These are phyloP conservation scores for Orbilia quercus DNA, from an alignment of 2,329 filamentous ascomycete genomes.

Conservation along the genomic window DNA sequence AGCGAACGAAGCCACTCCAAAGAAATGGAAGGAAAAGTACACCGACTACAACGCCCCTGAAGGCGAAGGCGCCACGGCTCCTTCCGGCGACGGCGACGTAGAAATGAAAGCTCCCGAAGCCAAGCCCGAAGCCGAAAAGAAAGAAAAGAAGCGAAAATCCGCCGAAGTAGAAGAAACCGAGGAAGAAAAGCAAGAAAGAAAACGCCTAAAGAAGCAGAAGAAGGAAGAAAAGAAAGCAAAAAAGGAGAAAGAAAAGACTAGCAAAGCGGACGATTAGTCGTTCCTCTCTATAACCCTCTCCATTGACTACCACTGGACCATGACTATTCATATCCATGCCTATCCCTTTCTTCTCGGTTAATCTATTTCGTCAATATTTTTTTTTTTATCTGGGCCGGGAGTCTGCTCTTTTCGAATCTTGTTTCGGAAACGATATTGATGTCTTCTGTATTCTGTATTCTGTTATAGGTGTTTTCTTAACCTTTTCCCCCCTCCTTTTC, in stretches of 20 bases:
- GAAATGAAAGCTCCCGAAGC: slow-evolving; percentile 62
- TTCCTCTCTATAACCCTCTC: background rate
- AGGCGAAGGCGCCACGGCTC: slow-evolving; percentile 64
- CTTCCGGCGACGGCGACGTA: slow-evolving; percentile 65
- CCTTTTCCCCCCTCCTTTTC: slow-evolving; percentile 7
- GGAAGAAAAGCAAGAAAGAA: slow-evolving; percentile 70
- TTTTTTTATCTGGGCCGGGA: slow-evolving; percentile 41
- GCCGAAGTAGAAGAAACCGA: slow-evolving; percentile 66
- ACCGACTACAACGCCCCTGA: slow-evolving; percentile 81
- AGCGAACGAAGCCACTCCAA: slow-evolving; percentile 89
- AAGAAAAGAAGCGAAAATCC: slow-evolving; percentile 71
- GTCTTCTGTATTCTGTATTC: too few species aligned
- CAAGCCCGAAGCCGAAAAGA: slow-evolving; percentile 65
- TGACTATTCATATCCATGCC: background rate
- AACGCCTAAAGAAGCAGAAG: slow-evolving; percentile 79
- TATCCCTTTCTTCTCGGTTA: background rate
- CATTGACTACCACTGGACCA: background rate
- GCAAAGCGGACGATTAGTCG: slow-evolving; percentile 18
- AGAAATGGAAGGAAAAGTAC: slow-evolving; percentile 92
- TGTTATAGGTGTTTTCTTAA: slow-evolving; percentile 24
- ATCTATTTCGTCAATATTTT: slow-evolving; percentile 1
- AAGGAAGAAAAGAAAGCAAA: slow-evolving; percentile 84
- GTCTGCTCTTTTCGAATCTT: slow-evolving; percentile 35
- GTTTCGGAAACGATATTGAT: slow-evolving; percentile 21
- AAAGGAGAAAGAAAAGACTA: slow-evolving; percentile 72